Conservation (phyloP, 257 asterid genomes). For the Echium plantagineum region DNA sequence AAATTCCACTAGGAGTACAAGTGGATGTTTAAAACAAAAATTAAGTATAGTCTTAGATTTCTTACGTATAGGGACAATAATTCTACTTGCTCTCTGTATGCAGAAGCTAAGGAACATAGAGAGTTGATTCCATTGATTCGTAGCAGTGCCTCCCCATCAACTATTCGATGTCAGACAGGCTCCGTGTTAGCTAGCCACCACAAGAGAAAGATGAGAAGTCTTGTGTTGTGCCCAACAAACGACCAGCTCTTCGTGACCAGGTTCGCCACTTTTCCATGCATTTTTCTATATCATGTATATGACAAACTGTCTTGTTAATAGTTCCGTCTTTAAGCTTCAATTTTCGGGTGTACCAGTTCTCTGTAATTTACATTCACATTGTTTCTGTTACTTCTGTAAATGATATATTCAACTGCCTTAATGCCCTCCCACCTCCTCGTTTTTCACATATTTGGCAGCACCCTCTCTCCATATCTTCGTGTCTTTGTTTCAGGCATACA, state of each 20-base stretch:
- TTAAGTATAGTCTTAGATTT: background rate
- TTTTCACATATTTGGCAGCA: no score
- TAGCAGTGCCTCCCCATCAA: conserved; percentile 19
- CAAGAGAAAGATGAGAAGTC: conserved; percentile 46
- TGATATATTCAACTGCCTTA: background rate
- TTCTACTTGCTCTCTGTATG: conserved; percentile 8
- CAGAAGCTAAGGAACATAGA: conserved; percentile 36
- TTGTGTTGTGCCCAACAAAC: conserved; percentile 32
- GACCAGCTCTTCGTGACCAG: conserved; percentile 43
- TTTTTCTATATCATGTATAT: background rate
- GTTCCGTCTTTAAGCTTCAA: background rate
- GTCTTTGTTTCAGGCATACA: no score
- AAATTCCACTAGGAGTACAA: no score
- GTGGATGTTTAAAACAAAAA: no score
- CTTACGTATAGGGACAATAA: background rate
- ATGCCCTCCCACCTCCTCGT: background rate
- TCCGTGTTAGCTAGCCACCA: conserved; percentile 33
- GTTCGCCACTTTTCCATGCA: conserved; percentile 9
- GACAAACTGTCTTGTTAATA: background rate
- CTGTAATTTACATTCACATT: no score
- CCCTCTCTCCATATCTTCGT: no score
- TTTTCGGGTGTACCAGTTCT: no score
- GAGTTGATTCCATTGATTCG: conserved; percentile 24
- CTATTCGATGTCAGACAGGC: conserved; percentile 26
- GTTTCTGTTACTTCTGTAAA: no score